Evolutionary conservation across 2,329 filamentous ascomycete genomes (phyloP), one percentile per base, ranked within the genome.

Genomic region (Penicillium sp.): DNA sequence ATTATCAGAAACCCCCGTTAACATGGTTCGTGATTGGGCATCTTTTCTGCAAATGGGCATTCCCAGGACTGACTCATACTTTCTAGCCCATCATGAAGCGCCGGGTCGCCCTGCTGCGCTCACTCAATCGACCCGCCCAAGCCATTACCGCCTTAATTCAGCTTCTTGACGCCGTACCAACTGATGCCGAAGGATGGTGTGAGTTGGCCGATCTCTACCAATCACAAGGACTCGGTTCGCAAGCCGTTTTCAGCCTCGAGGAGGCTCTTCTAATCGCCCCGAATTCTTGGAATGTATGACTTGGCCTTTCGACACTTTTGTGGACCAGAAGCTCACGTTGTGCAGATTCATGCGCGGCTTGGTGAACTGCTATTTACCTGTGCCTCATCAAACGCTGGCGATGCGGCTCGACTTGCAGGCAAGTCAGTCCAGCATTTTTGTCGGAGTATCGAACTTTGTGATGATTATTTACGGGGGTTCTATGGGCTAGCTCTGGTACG

Each of bases 171-270:
- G 80, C 83, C 44, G 84, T 82, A 37, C 89, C 92, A 2, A 95
- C 85, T 1, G 92, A 98, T 67, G 81, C 83, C 4, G 92, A 98
- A 69, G 82, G 85, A 7, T 98, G 92, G 92, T 79, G 86, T 35
- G 92, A 98, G 68, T 72, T 96, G 51, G 79, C 85, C 36, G 87
- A 95, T 59, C 68, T 95, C 44, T 96, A 98, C 65, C 73, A 88
- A 18, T 74, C 74, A 13, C 84, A 90, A 58, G 86, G 84, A 1
- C 67, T 90, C 53, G 87, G 84, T 57, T 69, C 80, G 10, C 90
- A 96, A 63, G 85, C 88, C 26, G 80, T 95, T 34, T 95, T 84
- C 63, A 83, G 87, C 43, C 69, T 95, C 30, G 92, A 98, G 62
- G 92, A 98, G 63, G 87, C 94, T 13, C 66, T 98, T 30, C 71